Conservation (phyloP, 169 alveolate genomes). For the Theileria equi region DNA sequence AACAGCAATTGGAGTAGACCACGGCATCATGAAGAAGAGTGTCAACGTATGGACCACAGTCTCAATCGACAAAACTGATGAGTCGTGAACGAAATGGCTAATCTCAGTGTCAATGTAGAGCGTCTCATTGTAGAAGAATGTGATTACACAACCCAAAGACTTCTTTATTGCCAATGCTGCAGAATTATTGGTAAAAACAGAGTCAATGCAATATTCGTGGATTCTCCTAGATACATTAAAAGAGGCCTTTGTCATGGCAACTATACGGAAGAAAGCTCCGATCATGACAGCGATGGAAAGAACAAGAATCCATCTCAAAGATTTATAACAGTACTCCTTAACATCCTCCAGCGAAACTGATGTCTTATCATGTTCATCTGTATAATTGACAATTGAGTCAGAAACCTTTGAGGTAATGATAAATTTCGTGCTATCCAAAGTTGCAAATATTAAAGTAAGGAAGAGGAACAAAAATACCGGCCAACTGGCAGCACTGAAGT, state of each 20-base stretch:
- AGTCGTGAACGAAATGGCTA: conserved; percentile 10
- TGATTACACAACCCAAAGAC: conserved; percentile 12
- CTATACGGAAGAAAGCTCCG: not conserved
- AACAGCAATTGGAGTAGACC: conserved; percentile 15
- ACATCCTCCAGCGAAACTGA: too few relatives aligned
- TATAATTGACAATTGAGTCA: conserved; percentile 1
- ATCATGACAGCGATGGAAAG: too few relatives aligned
- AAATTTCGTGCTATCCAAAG: conserved; percentile 9
- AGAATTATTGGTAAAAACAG: conserved; percentile 28
- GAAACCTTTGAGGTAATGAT: conserved; percentile 7
- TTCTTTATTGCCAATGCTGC: conserved; percentile 11
- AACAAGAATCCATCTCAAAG: too few relatives aligned
- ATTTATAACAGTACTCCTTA: too few relatives aligned
- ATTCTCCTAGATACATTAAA: conserved; percentile 31
- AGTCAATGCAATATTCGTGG: conserved; percentile 42
- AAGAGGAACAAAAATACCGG: not conserved
- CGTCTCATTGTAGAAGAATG: conserved; percentile 37
- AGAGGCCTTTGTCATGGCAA: conserved; percentile 3
- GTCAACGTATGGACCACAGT: conserved; percentile 33
- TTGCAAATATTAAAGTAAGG: not conserved
- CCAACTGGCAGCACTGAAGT: not conserved
- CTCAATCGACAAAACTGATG: conserved; percentile 8
- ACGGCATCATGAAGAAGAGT: conserved; percentile 38
- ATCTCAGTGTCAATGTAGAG: conserved; percentile 46
- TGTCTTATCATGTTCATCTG: not conserved